These are phyloP conservation scores for Glarea lozoyensis DNA, from an alignment of 495 filamentous ascomycete species.

Conservation along the genomic window DNA sequence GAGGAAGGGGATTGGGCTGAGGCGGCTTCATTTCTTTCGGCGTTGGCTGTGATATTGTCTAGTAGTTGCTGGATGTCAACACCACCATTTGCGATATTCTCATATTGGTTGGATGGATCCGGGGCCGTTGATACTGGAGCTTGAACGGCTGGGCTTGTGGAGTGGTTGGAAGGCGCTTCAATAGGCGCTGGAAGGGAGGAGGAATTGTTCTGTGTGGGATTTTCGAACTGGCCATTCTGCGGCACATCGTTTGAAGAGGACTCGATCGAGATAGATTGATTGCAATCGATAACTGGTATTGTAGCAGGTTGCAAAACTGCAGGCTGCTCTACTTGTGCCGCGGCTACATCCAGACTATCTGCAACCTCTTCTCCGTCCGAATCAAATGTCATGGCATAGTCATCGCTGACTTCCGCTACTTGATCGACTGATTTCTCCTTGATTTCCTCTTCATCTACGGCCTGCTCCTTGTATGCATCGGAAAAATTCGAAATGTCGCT, in stretches of 20 bases:
- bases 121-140: slow-evolving; percentile 6
- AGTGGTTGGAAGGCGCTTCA: slow-evolving; percentile 20
- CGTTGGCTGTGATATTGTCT: slow-evolving; percentile 40
- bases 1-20: slow-evolving; percentile 20
- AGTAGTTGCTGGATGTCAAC: slow-evolving; percentile 42
- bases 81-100: slow-evolving; percentile 29
- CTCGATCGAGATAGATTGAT: slow-evolving; percentile 1
- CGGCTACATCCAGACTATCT: slow-evolving; percentile 21
- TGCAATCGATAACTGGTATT: slow-evolving; percentile 5
- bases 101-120: slow-evolving; percentile 11
- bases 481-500: slow-evolving; percentile 19
- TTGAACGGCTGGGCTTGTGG: slow-evolving; percentile 17
- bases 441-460: slow-evolving; percentile 1
- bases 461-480: slow-evolving; percentile 21
- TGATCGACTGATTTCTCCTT: slow-evolving; percentile 6
- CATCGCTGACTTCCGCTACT: slow-evolving; percentile 28
- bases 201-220: slow-evolving; percentile 6
- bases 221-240: slow-evolving; percentile 23
- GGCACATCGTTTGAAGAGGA: slow-evolving; percentile 4
- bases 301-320: slow-evolving; percentile 11
- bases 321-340: slow-evolving; percentile 13
- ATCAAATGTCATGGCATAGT: slow-evolving; percentile 41
- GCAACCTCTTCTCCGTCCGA: slow-evolving; percentile 25
- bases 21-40: slow-evolving; percentile 23
- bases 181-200: slow-evolving; percentile 12